Percentiles rank a stretch among this genome's conserved stretches.
Conservation (phyloP, 192 early-diverging fungal genomes). For the Coemansia sp. region DNA sequence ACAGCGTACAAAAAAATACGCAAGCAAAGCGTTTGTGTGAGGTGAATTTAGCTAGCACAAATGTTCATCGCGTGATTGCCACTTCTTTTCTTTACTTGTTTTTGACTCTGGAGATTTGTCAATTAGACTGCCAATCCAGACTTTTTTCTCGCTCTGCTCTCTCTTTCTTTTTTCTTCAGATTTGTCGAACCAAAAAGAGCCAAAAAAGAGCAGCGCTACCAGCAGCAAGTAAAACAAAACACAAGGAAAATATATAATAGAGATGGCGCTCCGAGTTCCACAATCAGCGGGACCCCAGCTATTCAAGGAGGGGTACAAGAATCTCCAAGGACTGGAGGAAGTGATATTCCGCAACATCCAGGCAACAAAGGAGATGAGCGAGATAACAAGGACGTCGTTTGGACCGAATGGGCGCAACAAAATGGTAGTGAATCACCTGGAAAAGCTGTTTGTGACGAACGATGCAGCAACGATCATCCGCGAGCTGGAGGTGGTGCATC, state of each 20-base stretch:
- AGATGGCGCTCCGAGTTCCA: conserved; percentile 89
- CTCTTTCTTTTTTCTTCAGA: neutral
- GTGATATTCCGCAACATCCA: conserved; percentile 93
- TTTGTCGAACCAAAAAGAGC: neutral
- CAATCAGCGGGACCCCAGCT: conserved; percentile 79
- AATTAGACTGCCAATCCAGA: too few species aligned
- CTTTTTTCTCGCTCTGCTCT: neutral
- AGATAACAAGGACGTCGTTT: conserved; percentile 91
- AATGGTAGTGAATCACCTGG: conserved; percentile 98
- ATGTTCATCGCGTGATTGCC: too few species aligned
- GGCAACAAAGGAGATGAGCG: conserved; percentile 89
- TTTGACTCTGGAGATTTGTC: too few species aligned
- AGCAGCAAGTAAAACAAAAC: neutral
- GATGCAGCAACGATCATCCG: conserved; percentile 99
- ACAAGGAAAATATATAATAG: neutral
- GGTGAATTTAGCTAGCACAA: too few species aligned
- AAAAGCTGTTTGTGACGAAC: conserved; percentile 97
- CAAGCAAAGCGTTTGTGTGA: too few species aligned
- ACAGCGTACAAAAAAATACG: too few species aligned
- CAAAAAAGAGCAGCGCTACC: neutral
- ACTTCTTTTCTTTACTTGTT: too few species aligned
- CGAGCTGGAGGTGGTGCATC: conserved; percentile 97
- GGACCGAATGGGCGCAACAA: conserved; percentile 98
- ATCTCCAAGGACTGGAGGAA: conserved; percentile 94
- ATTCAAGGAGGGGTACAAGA: conserved; percentile 96